Conservation (phyloP, 2,329 filamentous ascomycete genomes). For the Monosporascus ibericus region DNA sequence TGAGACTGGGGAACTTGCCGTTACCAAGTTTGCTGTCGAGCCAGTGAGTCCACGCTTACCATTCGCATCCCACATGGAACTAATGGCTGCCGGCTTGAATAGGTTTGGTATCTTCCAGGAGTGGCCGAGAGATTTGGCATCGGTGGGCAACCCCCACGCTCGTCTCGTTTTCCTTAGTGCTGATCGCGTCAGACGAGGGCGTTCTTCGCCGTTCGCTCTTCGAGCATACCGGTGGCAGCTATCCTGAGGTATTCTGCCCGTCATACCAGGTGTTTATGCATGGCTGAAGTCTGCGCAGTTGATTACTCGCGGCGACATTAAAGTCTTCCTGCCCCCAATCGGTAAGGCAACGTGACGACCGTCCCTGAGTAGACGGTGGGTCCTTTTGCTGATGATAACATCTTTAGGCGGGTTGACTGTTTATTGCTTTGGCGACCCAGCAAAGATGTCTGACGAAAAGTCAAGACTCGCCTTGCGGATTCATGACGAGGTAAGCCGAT, state of each 20-base stretch:
- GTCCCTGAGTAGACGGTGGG: background rate
- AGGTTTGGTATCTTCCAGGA: constrained; percentile 76
- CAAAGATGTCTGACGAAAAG: constrained; percentile 85
- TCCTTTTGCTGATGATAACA: constrained; percentile 10
- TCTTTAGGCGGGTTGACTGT: constrained; percentile 73
- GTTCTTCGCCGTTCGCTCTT: constrained; percentile 81
- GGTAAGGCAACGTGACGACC: constrained; percentile 39
- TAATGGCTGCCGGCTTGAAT: constrained; percentile 2
- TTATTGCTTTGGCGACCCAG: constrained; percentile 93
- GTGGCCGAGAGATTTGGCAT: constrained; percentile 93
- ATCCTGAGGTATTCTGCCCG: constrained; percentile 62
- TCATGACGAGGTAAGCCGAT: constrained; percentile 52
- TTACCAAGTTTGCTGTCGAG: constrained; percentile 96
- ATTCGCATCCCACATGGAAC: background rate
- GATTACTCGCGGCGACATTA: constrained; percentile 90
- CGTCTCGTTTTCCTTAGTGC: constrained; percentile 3
- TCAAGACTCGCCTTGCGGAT: constrained; percentile 77
- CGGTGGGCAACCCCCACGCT: constrained; percentile 37
- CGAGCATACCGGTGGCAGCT: constrained; percentile 92
- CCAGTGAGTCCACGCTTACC: constrained; percentile 54
- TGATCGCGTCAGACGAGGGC: constrained; percentile 62
- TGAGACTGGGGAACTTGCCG: constrained; percentile 75
- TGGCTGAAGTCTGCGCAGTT: constrained; percentile 41
- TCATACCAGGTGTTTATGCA: background rate
- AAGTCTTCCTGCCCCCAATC: constrained; percentile 92